Percentiles rank a stretch among this genome's conserved stretches.
Evolutionary conservation across 495 filamentous ascomycete species (phyloP).

Genomic region (Talaromyces adpressus): DNA sequence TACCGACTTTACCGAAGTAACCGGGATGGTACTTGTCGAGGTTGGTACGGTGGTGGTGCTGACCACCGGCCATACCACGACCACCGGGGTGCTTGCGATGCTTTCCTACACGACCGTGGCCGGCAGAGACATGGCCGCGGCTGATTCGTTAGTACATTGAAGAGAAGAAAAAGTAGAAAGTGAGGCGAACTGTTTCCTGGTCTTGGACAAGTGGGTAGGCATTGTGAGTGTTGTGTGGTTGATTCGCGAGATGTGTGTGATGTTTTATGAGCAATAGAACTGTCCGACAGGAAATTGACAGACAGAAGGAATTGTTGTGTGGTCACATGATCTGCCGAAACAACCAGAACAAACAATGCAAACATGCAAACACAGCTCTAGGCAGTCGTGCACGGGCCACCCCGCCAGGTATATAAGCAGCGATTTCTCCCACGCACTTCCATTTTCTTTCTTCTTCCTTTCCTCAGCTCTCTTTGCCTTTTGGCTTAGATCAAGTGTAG

Average conservation of each 20-base stretch:
- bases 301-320: slow-evolving; percentile 1
- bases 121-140: slow-evolving; percentile 92
- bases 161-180: background rate
- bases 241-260: background rate
- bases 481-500: slow-evolving; percentile 92
- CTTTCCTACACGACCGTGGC: slow-evolving; percentile 88
- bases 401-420: slow-evolving; percentile 20
- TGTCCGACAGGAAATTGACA: background rate
- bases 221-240: background rate
- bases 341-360: slow-evolving; percentile 1
- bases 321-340: slow-evolving; percentile 1
- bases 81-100: slow-evolving; percentile 92
- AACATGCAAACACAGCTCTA: background rate
- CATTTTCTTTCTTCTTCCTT: slow-evolving; percentile 40
- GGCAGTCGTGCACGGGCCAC: slow-evolving; percentile 14
- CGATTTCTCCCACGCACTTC: slow-evolving; percentile 13
- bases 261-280: background rate
- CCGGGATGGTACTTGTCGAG: slow-evolving; percentile 91
- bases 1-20: slow-evolving; percentile 98
- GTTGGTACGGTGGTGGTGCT: slow-evolving; percentile 90
- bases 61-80: slow-evolving; percentile 92
- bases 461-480: slow-evolving; percentile 48
- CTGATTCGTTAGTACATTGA: background rate
- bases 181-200: slow-evolving; percentile 6
- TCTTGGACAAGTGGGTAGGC: slow-evolving; percentile 9